Evolutionary conservation across 2,329 filamentous ascomycete genomes (phyloP).

Genomic region (Arachnomyces sp.): DNA sequence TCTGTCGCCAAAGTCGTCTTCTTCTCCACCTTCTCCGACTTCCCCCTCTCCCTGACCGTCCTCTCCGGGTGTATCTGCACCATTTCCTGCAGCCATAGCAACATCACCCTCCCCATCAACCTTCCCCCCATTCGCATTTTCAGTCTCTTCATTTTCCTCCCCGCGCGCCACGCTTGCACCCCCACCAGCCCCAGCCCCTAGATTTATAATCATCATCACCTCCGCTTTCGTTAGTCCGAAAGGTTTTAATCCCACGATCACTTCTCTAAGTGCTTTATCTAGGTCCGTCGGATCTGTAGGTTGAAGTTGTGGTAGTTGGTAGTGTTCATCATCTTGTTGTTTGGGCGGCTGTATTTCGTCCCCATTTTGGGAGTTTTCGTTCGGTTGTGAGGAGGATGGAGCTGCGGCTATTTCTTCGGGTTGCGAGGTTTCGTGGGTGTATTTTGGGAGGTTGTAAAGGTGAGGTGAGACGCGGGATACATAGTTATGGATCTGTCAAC

Average conservation of each 20-base stretch:
- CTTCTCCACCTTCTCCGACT: conserved; percentile 23
- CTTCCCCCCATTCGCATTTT: conserved; percentile 15
- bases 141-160: conserved; percentile 12
- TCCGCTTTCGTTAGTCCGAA: conserved; percentile 41
- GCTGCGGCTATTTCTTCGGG: background rate
- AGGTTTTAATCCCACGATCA: conserved; percentile 30
- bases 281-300: conserved; percentile 24
- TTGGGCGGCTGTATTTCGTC: conserved; percentile 11
- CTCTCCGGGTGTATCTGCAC: conserved; percentile 4
- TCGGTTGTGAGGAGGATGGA: background rate
- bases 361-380: conserved; percentile 8
- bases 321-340: conserved; percentile 14
- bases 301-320: background rate
- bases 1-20: conserved; percentile 10
- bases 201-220: conserved; percentile 39
- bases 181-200: conserved; percentile 31
- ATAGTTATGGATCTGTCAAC: conserved; percentile 35
- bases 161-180: conserved; percentile 12
- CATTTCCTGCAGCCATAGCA: conserved; percentile 2
- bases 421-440: conserved; percentile 4
- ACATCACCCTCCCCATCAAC: conserved; percentile 13
- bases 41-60: conserved; percentile 11
- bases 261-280: conserved; percentile 29
- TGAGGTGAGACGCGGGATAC: conserved; percentile 33
- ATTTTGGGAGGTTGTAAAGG: conserved; percentile 30